Percentiles rank a stretch among this genome's conserved stretches.
Conservation (phyloP, 2,329 filamentous ascomycete species). For the Botrytis galanthina region DNA sequence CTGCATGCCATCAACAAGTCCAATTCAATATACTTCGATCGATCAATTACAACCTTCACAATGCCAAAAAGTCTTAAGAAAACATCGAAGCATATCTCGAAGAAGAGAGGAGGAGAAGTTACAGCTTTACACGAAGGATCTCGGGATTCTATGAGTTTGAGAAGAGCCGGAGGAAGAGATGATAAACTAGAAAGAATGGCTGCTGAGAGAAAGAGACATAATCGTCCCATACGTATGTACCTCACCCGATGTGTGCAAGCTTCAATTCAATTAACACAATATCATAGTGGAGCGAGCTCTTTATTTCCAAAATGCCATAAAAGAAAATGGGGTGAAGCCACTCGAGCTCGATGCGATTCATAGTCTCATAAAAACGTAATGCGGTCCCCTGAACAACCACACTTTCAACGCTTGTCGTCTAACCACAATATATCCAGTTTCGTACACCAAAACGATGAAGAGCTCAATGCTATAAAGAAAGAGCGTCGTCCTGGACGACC, state of each 20-base stretch:
- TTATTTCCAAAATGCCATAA: conserved; percentile 69
- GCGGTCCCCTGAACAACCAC: conserved; percentile 34
- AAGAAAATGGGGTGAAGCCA: conserved; percentile 49
- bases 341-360: conserved; percentile 58
- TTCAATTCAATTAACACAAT: conserved; percentile 24
- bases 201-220: conserved; percentile 67
- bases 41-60: neutral
- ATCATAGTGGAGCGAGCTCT: conserved; percentile 61
- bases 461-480: conserved; percentile 63
- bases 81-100: conserved; percentile 83
- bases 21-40: neutral
- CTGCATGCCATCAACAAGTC: neutral
- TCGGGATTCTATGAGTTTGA: conserved; percentile 77
- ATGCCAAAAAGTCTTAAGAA: conserved; percentile 82
- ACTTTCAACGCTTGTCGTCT: neutral
- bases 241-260: neutral
- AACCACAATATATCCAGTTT: conserved; percentile 45
- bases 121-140: conserved; percentile 83
- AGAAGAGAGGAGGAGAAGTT: conserved; percentile 75
- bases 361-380: conserved; percentile 59
- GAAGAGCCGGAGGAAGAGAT: conserved; percentile 76
- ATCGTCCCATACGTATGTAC: conserved; percentile 65
- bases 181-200: conserved; percentile 75
- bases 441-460: conserved; percentile 68
- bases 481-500: conserved; percentile 76